Base-by-base conservation (phyloP, 331 rosid genomes). In the Telfairia occidentalis region DNA sequence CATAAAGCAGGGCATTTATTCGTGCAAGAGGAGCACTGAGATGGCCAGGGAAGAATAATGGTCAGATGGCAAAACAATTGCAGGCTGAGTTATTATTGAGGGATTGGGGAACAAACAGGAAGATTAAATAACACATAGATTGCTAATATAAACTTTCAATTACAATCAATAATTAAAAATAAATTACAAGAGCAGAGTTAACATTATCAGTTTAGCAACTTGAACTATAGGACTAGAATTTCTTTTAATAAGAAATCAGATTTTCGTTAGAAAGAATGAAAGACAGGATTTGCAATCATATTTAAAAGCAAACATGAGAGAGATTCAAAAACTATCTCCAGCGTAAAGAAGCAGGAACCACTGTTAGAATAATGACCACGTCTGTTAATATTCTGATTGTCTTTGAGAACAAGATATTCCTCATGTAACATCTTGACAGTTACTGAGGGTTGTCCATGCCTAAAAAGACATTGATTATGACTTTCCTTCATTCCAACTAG, bases 1-100 rank as follows among this genome's bases (percentile, higher is more conserved):
- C 96, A 84, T 93, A 92, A 77, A 91, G 87, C 67, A 91, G 81
- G 0, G 90, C 96, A 84, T 94, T 89, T 79, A 90, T 84, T 79
- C 90, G 92, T 21, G 96, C 83, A 58, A 91, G 96, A 8, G 96
- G 91, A 60, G 96, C 65, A 69, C 98, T 94, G 81, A 83, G 13
- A 76, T 18, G 34, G 54, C 52, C 59, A 43, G 21, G 55, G 74
- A 24, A 69, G 53, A n/a, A 57, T 57, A 49, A 35, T 15, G 16
- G 54, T 75, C 71, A 80, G 58, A 71, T 23, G 69, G 29, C 23
- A 74, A 79, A 66, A 63, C 30, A 64, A 58, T 18, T n/a, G 45
- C 65, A 57, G 35, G 54, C 48, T n/a, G 19, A 70, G 24, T 11
- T 29, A 72, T 49, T 72, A 29, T 28, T 21, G 45, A 52, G 32